Base-by-base conservation (phyloP, 83 land plant species). In the Diphasiastrum complanatum region DNA sequence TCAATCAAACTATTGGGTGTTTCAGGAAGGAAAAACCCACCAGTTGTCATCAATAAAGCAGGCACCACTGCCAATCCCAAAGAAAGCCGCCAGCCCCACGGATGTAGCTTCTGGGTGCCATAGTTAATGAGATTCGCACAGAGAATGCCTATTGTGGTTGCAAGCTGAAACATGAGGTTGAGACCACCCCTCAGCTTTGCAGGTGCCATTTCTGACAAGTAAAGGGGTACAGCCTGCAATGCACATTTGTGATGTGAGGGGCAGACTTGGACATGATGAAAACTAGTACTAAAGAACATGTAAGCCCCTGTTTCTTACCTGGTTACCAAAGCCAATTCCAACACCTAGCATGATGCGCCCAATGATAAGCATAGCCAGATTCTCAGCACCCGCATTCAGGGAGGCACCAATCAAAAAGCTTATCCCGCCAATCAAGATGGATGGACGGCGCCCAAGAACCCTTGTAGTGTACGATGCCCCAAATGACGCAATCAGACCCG, bases 131-230 rank as follows among this genome's bases (percentile, higher is more conserved):
- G 38, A 48, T 58, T 75, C 0, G 77, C 81, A 3, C 12, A 0
- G 1, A 75, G 26, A 4, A 61, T 45, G 51, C 79, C 79, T 6
- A 71, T 27, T 10, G 67, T 56, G 20, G 58, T 25, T 0, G 53
- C 45, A 6, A 75, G 32, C 46, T 81, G 81, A 54, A 78, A 78
- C 33, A 36, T 19, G 30, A 50, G 60, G 54, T 60, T 73, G 34
- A 75, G 30, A 1, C 68, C 71, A 49, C 85, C 82, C 18, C 79
- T 54, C 29, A 38, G 45, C 12, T 38, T 36, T 0, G 78, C 25
- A 1, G 85, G 85, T 0, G 79, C 78, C 76, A 81, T 81, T 29
- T 81, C 85, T 0, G 76, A 74, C 6, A 75, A 56, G 45, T 77
- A 81, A 10, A 74, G 41, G 20, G 75, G 81, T 26, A 71, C 75